Evolutionary conservation across 257 asterid genomes (phyloP), one percentile per base, ranked within the genome.

Genomic region (Cynanchum wilfordii): DNA sequence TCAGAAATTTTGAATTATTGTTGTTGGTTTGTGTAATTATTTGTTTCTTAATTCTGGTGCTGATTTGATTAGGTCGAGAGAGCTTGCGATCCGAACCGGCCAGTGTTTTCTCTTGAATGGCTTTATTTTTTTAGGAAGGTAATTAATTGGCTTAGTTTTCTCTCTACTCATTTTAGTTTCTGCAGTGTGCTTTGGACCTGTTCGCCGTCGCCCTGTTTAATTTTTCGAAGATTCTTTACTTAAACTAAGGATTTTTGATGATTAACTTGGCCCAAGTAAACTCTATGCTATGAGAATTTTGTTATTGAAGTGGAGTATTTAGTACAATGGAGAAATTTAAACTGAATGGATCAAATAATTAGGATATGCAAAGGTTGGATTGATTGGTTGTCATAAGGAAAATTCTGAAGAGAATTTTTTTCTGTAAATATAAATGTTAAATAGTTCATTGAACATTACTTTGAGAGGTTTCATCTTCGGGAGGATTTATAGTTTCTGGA

Each of bases 51-150:
- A 50, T 63, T 47, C 29, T 57, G 10, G 36, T 16, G 38, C n/a
- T 49, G 55, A 44, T 60, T 49, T 66, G 33, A 45, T 40, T 12
- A 90, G 99, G 89, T 94, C 99, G 57, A 87, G 86, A 73, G 96
- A 90, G 83, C 87, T 94, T 72, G 89, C 96, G 27, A 83, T 88
- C 80, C 93, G 98, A 27, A 91, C 98, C 1, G 95, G 98, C 68
- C 99, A 94, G 85, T 89, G 97, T 78, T 94, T 91, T 80, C 88
- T 90, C 68, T 80, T 94, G 83, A 94, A 94, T 81, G 99, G 99
- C 70, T 84, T 94, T 79, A 86, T 94, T 58, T 91, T 94, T 79
- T 78, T 94, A 81, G 99, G 99, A 79, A 94, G 99, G 99, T 33
- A 33, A 30, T n/a, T 92, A 44, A 38, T 71, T 27, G 19, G 40